Percentiles rank a stretch among this genome's conserved stretches.
These are phyloP conservation scores for Pelargonium citronellum DNA, from an alignment of 441 rosid genomes.

Conservation along the genomic window DNA sequence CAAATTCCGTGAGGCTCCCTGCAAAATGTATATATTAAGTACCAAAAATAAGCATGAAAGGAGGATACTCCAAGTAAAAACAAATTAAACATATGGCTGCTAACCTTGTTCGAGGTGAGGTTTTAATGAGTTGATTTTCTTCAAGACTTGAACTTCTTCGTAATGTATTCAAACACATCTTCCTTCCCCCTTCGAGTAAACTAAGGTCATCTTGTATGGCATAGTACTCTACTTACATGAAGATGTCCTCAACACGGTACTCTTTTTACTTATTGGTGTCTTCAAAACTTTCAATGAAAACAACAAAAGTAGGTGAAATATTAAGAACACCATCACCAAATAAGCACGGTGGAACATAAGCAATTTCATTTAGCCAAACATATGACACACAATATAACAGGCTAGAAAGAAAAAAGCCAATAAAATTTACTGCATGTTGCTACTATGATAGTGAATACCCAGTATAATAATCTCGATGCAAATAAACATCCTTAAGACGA, in stretches of 20 bases:
- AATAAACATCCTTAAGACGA: conserved; percentile 74
- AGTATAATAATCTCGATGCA: conserved; percentile 85
- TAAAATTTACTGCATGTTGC: too few relatives aligned
- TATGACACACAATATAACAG: background rate
- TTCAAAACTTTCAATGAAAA: conserved; percentile 78
- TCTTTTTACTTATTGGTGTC: conserved; percentile 57
- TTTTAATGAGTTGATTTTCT: conserved; percentile 44
- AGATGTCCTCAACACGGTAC: conserved; percentile 44
- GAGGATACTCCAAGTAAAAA: conserved; percentile 25
- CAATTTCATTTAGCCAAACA: background rate
- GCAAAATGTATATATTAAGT: conserved; percentile 26
- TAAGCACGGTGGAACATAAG: conserved; percentile 10
- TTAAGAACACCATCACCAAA: conserved; percentile 28
- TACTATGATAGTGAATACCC: conserved; percentile 52
- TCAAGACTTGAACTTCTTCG: conserved; percentile 63
- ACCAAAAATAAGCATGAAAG: too few relatives aligned
- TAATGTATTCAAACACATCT: conserved; percentile 47
- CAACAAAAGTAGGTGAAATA: conserved; percentile 36
- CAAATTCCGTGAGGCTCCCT: conserved; percentile 83
- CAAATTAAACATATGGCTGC: conserved; percentile 39
- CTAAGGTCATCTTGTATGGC: conserved; percentile 40
- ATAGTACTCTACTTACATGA: conserved; percentile 40
- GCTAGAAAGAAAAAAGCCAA: background rate
- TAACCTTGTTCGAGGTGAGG: conserved; percentile 65
- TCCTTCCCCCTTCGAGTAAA: conserved; percentile 49